Percentiles rank a stretch among this genome's conserved stretches.
These are phyloP conservation scores for Plectranthus barbatus DNA, from an alignment of 257 asterid species.

Conservation along the genomic window DNA sequence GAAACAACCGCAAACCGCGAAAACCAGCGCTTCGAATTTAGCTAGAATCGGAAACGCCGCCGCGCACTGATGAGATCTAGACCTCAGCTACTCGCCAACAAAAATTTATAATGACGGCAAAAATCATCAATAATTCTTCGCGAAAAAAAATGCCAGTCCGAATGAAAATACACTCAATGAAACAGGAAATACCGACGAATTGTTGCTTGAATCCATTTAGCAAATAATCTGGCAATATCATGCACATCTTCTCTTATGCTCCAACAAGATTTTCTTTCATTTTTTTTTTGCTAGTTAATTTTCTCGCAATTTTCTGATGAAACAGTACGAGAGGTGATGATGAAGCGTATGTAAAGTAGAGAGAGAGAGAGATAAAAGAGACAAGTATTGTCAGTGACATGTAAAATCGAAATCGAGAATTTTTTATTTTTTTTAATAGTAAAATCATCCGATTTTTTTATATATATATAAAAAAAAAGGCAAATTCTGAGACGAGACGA, in stretches of 20 bases:
- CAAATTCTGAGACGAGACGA: no score
- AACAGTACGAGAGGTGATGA: no score
- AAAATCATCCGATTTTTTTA: no score
- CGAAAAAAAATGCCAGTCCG: background rate
- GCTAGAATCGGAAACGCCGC: constrained; percentile 42
- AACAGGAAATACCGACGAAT: background rate
- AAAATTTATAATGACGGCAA: background rate
- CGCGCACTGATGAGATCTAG: constrained; percentile 37
- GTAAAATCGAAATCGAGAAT: no score
- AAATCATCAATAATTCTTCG: background rate
- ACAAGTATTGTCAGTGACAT: no score
- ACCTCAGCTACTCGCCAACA: constrained; percentile 16
- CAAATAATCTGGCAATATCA: background rate
- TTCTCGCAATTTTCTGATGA: background rate
- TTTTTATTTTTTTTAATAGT: no score
- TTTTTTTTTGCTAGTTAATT: background rate
- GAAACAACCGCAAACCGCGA: constrained; percentile 43
- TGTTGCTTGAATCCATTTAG: background rate
- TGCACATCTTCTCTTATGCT: background rate
- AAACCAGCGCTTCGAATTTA: constrained; percentile 37
- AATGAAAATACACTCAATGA: background rate
- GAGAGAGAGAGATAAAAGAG: no score
- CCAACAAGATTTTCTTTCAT: background rate
- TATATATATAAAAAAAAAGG: no score
- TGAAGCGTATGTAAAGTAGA: no score